A percentile compares a stretch with the other conserved stretches of the same genome.
Evolutionary conservation across 768 basidiomycete genomes (phyloP).

Genomic region (Cantharellus cinnabarinus): DNA sequence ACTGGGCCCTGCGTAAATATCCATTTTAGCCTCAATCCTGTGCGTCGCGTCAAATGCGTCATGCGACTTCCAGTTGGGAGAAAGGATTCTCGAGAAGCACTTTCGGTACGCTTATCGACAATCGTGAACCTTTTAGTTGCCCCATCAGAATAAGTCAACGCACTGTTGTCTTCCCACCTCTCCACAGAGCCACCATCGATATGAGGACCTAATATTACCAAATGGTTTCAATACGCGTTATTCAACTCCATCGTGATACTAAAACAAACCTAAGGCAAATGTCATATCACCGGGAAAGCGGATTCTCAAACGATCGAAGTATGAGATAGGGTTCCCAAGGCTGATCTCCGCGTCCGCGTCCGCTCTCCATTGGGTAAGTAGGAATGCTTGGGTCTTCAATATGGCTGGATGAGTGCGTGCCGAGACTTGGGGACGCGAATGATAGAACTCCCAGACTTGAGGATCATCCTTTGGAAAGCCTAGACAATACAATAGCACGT

Average conservation of each 20-base stretch:
- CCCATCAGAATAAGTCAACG: background rate
- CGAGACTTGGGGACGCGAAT: slow-evolving; percentile 33
- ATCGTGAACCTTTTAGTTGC: background rate
- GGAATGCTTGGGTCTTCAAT: slow-evolving; percentile 32
- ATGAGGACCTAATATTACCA: slow-evolving; percentile 8
- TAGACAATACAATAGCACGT: slow-evolving; percentile 11
- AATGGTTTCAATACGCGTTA: background rate
- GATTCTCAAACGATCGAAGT: slow-evolving; percentile 58
- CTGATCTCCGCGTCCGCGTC: slow-evolving; percentile 24
- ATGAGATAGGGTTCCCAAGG: slow-evolving; percentile 42
- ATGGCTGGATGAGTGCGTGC: slow-evolving; percentile 47
- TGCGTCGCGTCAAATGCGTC: slow-evolving; percentile 33
- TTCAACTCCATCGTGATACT: background rate
- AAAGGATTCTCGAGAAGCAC: slow-evolving; percentile 27
- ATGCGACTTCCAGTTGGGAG: slow-evolving; percentile 40
- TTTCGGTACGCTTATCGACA: slow-evolving; percentile 4
- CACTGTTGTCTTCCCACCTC: slow-evolving; percentile 41
- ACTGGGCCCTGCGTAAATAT: slow-evolving; percentile 33
- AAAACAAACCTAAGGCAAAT: slow-evolving; percentile 32
- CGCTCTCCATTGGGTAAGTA: slow-evolving; percentile 41
- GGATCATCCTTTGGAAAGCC: slow-evolving; percentile 48
- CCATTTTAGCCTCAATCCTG: slow-evolving; percentile 38
- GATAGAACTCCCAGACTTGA: slow-evolving; percentile 18
- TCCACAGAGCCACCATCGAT: slow-evolving; percentile 56
- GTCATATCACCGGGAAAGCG: slow-evolving; percentile 47